Evolutionary conservation across 1,284 basidiomycete species (phyloP).

Genomic region (Inonotus obliquus): DNA sequence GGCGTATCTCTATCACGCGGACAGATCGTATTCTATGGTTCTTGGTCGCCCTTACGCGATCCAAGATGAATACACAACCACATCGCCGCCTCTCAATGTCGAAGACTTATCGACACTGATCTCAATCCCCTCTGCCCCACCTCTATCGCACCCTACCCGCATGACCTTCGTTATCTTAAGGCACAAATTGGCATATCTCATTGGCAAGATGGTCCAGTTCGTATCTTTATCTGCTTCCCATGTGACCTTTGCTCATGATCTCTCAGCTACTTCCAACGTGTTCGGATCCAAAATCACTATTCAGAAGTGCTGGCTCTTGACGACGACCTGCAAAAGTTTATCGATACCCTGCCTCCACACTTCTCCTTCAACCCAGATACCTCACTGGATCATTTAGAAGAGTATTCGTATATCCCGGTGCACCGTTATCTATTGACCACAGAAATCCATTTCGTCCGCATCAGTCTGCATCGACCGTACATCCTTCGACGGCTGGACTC

Average conservation of each 20-base stretch:
- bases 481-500: slow-evolving; percentile 66
- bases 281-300: slow-evolving; percentile 78
- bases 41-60: slow-evolving; percentile 88
- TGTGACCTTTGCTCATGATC: neutral
- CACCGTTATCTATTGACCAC: slow-evolving; percentile 79
- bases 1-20: slow-evolving; percentile 91
- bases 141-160: slow-evolving; percentile 71
- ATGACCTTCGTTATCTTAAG: slow-evolving; percentile 89
- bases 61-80: slow-evolving; percentile 83
- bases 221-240: neutral
- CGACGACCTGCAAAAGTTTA: slow-evolving; percentile 80
- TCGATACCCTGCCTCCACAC: slow-evolving; percentile 71
- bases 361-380: slow-evolving; percentile 76
- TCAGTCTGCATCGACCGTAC: slow-evolving; percentile 76
- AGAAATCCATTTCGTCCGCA: slow-evolving; percentile 75
- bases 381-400: slow-evolving; percentile 57
- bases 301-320: slow-evolving; percentile 82
- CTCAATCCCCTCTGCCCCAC: slow-evolving; percentile 35
- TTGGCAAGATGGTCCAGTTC: slow-evolving; percentile 83
- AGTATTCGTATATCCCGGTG: slow-evolving; percentile 57
- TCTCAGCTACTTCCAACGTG: slow-evolving; percentile 78
- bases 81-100: slow-evolving; percentile 78
- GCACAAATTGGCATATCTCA: slow-evolving; percentile 78
- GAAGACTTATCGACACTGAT: slow-evolving; percentile 57
- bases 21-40: slow-evolving; percentile 88